Evolutionary conservation across 176 grass and related monocot species (phyloP), one percentile per base, ranked within the genome.

Genomic region (Oryza rufipogon): DNA sequence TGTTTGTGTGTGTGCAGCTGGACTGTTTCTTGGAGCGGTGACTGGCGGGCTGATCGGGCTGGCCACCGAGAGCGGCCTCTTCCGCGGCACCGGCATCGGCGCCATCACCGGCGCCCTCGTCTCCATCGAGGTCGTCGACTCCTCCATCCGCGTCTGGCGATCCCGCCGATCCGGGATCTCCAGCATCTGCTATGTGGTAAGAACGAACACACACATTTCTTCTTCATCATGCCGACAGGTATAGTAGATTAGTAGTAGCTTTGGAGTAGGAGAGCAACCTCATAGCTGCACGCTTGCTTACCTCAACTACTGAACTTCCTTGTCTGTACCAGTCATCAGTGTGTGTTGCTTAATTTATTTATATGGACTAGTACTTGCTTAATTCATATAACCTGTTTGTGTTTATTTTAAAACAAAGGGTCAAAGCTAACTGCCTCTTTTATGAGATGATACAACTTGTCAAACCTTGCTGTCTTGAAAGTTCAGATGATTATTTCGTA

Each of bases 111-210:
- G 94, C 8, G 94, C 91, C 10, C 89, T 96, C n/a, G 91, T 96
- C 73, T 92, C 94, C 71, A 93, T 96, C 86, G 94, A 96, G 91
- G 94, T 96, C 73, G 94, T 96, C 25, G 94, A 96, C 66, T 89
- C 88, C 44, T 93, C 91, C 51, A 87, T 96, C 71, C 74, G 91
- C 17, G 87, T 96, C 10, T 96, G 94, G 94, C 94, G 87, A 20
- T 32, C 84, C 16, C 86, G 90, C 30, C 83, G 84, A 10, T 93
- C 91, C 12, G 94, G 94, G 76, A 93, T 93, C 90, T 91, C 89
- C 89, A 96, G 91, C 83, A 93, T 96, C 87, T 33, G 93, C 34
- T 96, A 96, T 72, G 94, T 96, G 88, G 94, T 96, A 84, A 89
- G 65, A 72, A 52, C 0, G 8, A 7, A 41, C 2, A 7, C 8